Conservation (phyloP, 768 basidiomycete species). For the Suillus variegatus region DNA sequence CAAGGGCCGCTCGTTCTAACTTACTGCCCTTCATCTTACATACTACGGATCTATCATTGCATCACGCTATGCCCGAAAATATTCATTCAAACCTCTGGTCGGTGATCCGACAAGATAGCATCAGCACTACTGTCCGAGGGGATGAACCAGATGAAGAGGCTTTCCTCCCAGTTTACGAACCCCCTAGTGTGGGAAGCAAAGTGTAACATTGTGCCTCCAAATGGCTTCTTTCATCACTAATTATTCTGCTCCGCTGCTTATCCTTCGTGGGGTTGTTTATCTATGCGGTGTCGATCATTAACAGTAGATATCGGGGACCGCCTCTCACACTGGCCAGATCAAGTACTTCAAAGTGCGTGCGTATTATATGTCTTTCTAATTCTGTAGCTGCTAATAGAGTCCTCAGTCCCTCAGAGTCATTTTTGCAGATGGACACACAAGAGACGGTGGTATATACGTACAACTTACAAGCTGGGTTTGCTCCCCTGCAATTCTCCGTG, state of each 20-base stretch:
- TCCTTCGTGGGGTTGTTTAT: neutral
- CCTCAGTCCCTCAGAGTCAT: constrained; percentile 21
- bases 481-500: constrained; percentile 51
- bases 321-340: constrained; percentile 14
- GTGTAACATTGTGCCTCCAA: constrained; percentile 12
- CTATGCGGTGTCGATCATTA: constrained; percentile 1
- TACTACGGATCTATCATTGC: neutral
- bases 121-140: neutral
- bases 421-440: constrained; percentile 24
- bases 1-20: neutral
- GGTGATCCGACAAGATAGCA: constrained; percentile 20
- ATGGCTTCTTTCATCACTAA: constrained; percentile 12
- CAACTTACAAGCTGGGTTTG: constrained; percentile 42
- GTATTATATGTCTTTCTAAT: constrained; percentile 13
- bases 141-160: constrained; percentile 14
- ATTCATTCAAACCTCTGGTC: constrained; percentile 20
- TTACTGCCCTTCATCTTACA: neutral
- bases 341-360: constrained; percentile 13
- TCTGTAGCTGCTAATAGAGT: constrained; percentile 12
- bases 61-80: neutral
- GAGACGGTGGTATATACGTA: constrained; percentile 46
- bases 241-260: constrained; percentile 7
- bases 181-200: constrained; percentile 2
- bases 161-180: constrained; percentile 25
- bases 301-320: constrained; percentile 13